These are phyloP conservation scores for Collybiopsis confluens DNA, from an alignment of 768 basidiomycete species.

Conservation along the genomic window DNA sequence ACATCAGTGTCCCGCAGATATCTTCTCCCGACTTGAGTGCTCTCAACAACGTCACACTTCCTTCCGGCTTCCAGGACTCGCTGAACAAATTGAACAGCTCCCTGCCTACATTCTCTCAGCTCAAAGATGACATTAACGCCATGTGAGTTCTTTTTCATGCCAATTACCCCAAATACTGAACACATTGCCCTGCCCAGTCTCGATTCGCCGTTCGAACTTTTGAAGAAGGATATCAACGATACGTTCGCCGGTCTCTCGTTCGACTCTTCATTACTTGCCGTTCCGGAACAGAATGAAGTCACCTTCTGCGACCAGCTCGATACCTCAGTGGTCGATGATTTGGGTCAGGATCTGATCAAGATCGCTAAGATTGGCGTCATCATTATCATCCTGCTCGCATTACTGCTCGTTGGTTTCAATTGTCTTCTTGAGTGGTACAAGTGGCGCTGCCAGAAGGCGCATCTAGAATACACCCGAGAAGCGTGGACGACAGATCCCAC, in stretches of 20 bases:
- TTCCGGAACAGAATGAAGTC: conserved; percentile 66
- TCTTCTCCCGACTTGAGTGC: conserved; percentile 67
- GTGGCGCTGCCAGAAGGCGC: conserved; percentile 66
- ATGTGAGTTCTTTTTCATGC: conserved; percentile 47
- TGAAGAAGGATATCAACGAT: conserved; percentile 87
- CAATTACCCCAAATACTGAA: conserved; percentile 5
- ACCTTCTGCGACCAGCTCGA: conserved; percentile 79
- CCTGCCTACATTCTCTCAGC: conserved; percentile 70
- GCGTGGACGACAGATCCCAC: conserved; percentile 77
- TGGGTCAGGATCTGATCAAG: conserved; percentile 75
- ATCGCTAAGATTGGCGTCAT: conserved; percentile 76
- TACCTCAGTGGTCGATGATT: conserved; percentile 80
- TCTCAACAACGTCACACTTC: conserved; percentile 77
- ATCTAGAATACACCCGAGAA: conserved; percentile 67
- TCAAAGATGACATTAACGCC: conserved; percentile 63
- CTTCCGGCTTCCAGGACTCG: conserved; percentile 67
- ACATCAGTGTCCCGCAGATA: conserved; percentile 69
- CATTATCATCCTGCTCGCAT: conserved; percentile 66
- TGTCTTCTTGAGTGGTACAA: conserved; percentile 85
- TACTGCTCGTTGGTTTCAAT: conserved; percentile 70
- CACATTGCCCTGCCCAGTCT: conserved; percentile 40
- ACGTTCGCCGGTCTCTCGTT: conserved; percentile 75
- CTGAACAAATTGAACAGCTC: conserved; percentile 76
- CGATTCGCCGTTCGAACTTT: conserved; percentile 79
- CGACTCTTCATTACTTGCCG: conserved; percentile 67